Evolutionary conservation across 345 rosid genomes (phyloP).

Genomic region (Rhizophora apiculata): DNA sequence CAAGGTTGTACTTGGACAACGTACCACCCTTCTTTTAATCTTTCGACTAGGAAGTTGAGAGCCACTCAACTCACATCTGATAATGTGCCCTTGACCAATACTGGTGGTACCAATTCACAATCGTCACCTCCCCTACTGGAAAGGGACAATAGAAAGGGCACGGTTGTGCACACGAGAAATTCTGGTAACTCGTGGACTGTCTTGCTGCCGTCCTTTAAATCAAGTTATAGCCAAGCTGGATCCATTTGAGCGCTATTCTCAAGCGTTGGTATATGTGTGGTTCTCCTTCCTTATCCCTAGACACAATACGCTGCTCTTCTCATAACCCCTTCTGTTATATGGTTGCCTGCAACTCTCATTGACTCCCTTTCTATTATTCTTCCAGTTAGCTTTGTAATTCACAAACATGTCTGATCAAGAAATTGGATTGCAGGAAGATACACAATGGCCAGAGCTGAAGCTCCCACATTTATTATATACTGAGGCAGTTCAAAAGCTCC

Average conservation of each 20-base stretch:
- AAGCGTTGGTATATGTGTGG: conserved; percentile 78
- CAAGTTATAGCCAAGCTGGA: conserved; percentile 39
- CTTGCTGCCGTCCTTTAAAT: conserved; percentile 46
- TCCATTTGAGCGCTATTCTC: conserved; percentile 46
- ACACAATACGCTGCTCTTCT: conserved; percentile 20
- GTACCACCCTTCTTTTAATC: neutral
- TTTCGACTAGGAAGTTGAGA: conserved; percentile 12
- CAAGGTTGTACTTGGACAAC: conserved; percentile 24
- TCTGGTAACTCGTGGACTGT: conserved; percentile 51
- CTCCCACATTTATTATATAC: conserved; percentile 45
- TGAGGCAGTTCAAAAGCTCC: conserved; percentile 53
- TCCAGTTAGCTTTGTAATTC: neutral
- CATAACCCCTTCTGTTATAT: conserved; percentile 16
- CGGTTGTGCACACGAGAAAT: conserved; percentile 22
- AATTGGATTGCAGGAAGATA: conserved; percentile 37
- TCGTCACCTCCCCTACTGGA: conserved; percentile 18
- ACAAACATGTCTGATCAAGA: conserved; percentile 45
- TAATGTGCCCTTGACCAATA: conserved; percentile 2
- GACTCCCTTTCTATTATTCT: conserved; percentile 18
- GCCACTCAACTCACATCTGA: conserved; percentile 33
- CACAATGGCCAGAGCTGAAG: conserved; percentile 51
- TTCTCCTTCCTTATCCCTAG: conserved; percentile 92
- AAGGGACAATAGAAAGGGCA: conserved; percentile 37
- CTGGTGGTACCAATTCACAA: conserved; percentile 27
- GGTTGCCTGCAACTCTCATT: conserved; percentile 25